Evolutionary conservation across 257 asterid species (phyloP), one percentile per base, ranked within the genome.

Genomic region (Solanum arcanum): DNA sequence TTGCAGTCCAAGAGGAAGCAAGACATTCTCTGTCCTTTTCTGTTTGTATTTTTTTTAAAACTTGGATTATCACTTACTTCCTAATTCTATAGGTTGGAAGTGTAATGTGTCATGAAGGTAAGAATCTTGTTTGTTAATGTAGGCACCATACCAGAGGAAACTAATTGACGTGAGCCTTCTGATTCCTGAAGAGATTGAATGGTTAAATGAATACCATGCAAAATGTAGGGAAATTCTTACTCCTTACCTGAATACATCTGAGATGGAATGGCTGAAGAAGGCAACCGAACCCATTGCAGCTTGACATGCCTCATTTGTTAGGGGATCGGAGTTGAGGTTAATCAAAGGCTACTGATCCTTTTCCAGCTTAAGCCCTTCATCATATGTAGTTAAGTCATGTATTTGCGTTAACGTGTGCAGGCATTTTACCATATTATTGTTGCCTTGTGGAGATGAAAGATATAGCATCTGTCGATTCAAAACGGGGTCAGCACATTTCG

Each of bases 141-240:
- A 97, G 99, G 99, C 97, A 70, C 99, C 99, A 3, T 97, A 94
- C 87, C 98, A 97, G 83, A 93, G 70, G 86, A 97, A 97, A 86
- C 72, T 95, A 93, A 94, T 97, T 72, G 98, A 97, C 7, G 46
- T 87, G 85, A 90, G 93, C 92, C 92, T 90, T 68, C 92, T 97
- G 23, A 94, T 90, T 73, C 91, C 94, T 5, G 98, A 97, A 92
- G 99, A 95, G 89, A 89, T 95, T 74, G 94, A 93, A 75, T 97
- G 99, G 98, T 84, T 95, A 93, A 94, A 97, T 90, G 83, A 69
- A 86, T 97, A 97, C 93, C 96, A 95, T 85, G 86, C 92, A 3
- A 91, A 86, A 86, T 96, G 98, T 90, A 86, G 95, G 87, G 95
- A 93, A 74, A 92, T 95, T 77, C 91, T 97, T 16, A 93, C 94